Percentiles rank a stretch among this genome's conserved stretches.
Conservation (phyloP, 768 basidiomycete genomes). For the Calocybe cyanea region DNA sequence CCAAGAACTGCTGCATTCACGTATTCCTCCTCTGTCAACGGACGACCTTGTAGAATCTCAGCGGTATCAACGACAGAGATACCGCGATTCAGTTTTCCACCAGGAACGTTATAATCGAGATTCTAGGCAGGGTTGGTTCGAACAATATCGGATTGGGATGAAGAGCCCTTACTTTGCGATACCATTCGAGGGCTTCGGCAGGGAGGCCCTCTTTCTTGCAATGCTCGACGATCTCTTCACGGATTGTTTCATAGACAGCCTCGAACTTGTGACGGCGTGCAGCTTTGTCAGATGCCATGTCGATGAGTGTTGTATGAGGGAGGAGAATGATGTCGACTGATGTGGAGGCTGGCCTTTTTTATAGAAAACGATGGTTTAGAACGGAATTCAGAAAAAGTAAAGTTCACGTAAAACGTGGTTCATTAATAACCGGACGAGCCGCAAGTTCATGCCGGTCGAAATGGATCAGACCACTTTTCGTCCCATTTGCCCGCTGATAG, state of each 20-base stretch:
- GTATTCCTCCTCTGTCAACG: constrained; percentile 81
- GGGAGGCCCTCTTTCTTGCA: constrained; percentile 76
- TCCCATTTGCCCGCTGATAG: not conserved
- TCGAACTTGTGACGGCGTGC: constrained; percentile 61
- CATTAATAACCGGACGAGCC: not conserved
- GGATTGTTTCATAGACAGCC: constrained; percentile 64
- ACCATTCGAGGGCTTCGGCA: constrained; percentile 82
- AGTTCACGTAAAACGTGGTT: too few species aligned
- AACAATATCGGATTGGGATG: not conserved
- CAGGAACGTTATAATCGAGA: constrained; percentile 92
- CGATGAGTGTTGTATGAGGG: too few species aligned
- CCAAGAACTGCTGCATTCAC: constrained; percentile 84
- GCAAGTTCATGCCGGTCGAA: not conserved
- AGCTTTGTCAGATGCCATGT: constrained; percentile 21
- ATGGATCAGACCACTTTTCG: not conserved
- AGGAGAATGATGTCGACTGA: too few species aligned
- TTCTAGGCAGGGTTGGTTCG: constrained; percentile 41
- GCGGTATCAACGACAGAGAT: constrained; percentile 92
- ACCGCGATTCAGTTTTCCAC: constrained; percentile 96
- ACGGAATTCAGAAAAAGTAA: too few species aligned
- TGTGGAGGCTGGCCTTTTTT: too few species aligned
- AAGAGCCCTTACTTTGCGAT: constrained; percentile 54
- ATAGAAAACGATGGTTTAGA: too few species aligned
- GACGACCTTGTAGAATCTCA: constrained; percentile 75
- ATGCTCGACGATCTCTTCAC: constrained; percentile 72